Evolutionary conservation across 441 rosid genomes (phyloP), one percentile per base, ranked within the genome.

Genomic region (Euphorbia celastroides): DNA sequence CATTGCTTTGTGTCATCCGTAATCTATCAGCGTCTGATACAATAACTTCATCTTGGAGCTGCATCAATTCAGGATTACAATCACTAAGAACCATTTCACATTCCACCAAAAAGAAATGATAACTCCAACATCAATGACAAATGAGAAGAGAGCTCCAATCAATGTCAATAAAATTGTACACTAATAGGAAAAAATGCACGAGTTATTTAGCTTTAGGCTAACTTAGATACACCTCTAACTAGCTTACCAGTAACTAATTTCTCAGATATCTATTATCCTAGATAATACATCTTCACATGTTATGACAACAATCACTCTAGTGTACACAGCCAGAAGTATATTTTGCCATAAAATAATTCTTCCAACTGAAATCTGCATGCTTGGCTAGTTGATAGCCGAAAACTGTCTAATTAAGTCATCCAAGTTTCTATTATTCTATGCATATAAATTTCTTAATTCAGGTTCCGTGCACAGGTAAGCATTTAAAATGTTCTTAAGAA

Each of bases 11-110:
- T 41, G 98, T 92, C 72, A 78, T 90, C 64, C 78, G 79, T 70
- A 92, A 84, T 81, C 99, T 85, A 71, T 95, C 97, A 74, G 92
- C 89, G 83, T 95, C 99, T 60, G 98, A 90, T 67, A 76, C 76
- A 68, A 90, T 86, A 70, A 88, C 99, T 70, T 90, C 99, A 85
- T 92, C 99, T 84, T 95, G 97, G 54, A 92, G 86, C 98, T 95
- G 88, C 81, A 81, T 32, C 67, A 75, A 66, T 36, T 42, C 48
- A 74, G 48, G 27, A 60, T 38, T 26, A 64, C 57, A 71, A 64
- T 38, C 41, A 34, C 32, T 61, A 64, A 69, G 66, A 38, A 57
- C 62, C 64, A 58, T 22, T 44, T n/a, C n/a, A 57, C 28, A 14
- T 64, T 2, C 31, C 57, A 57, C 48, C 13, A 20, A 56, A 55